Base-by-base conservation (phyloP, 768 basidiomycete genomes). In the Naganishia friedmannii region DNA sequence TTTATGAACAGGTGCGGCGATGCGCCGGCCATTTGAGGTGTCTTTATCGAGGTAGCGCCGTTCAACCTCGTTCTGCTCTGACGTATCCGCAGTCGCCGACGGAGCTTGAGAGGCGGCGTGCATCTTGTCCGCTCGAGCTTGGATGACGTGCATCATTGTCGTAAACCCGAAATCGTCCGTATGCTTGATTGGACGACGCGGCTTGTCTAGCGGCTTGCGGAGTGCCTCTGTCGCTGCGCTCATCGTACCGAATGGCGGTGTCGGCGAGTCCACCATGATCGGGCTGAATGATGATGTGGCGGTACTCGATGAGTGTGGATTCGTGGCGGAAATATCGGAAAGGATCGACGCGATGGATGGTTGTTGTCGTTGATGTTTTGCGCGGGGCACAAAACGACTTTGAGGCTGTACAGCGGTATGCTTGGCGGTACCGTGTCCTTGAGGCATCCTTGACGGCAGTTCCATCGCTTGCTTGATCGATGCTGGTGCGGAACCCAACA, bases 61-160 rank as follows among this genome's bases (percentile, higher is more conserved):
- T 45, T 77, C 72, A n/a, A 78, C 75, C 37, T 74, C 74, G 45
- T 81, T 76, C 55, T 66, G n/a, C 60, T 56, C 23, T 32, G 29
- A 66, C 17, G 39, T 37, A 45, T 54, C 63, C 15, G 56, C 53
- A 29, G 26, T 34, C 48, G 26, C 32, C 48, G 63, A 60, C 9
- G 9, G 10, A 26, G 17, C 19, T 29, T 63, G 26, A 4, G 34
- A 4, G 60, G n/a, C 42, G 12, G 26, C 15, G 32, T 67, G 56
- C 46, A 46, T 68, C 29, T 12, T n/a, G 26, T 57, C n/a, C 23
- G 80, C 77, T 42, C 78, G 63, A 42, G 77, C 76, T n/a, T 93
- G 89, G 67, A 96, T 92, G 53, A 94, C 84, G 29, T 91, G 89
- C 85, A 96, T 85, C 91, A 96, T 93, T 65, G 88, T 85, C 9